Evolutionary conservation across 2,329 filamentous ascomycete species (phyloP).

Genomic region (Davidsoniella virescens): DNA sequence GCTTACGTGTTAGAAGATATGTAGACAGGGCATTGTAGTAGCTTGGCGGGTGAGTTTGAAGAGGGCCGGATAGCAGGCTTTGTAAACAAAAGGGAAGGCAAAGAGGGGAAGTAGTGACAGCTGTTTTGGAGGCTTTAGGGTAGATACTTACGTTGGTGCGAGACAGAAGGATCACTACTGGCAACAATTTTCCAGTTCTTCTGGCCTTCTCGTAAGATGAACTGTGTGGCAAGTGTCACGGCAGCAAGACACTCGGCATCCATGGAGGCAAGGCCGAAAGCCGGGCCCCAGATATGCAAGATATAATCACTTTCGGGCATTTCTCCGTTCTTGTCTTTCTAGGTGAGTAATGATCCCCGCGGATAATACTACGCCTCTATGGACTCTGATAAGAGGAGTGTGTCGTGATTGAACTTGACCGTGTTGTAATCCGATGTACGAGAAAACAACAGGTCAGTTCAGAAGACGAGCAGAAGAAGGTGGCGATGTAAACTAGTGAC

Average conservation of each 20-base stretch:
- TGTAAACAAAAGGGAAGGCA: not conserved
- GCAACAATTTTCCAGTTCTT: conserved; percentile 50
- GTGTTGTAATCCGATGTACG: too few species aligned
- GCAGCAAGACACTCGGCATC: conserved; percentile 80
- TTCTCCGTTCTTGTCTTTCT: too few species aligned
- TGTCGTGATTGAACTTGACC: too few species aligned
- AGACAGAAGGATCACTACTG: conserved; percentile 55
- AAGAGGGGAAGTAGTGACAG: not conserved
- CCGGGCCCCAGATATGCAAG: conserved; percentile 81
- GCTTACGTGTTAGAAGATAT: not conserved
- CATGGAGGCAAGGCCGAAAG: conserved; percentile 76
- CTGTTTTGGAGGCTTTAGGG: not conserved
- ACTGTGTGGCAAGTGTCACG: conserved; percentile 53
- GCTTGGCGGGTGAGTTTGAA: too few species aligned
- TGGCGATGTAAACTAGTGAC: too few species aligned
- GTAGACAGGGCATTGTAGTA: too few species aligned
- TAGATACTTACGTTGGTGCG: conserved; percentile 50
- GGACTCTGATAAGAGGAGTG: too few species aligned
- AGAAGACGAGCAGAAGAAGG: too few species aligned
- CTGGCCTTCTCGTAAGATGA: conserved; percentile 11
- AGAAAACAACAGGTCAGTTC: too few species aligned
- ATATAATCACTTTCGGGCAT: conserved; percentile 24
- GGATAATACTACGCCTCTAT: too few species aligned
- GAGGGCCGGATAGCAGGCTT: too few species aligned
- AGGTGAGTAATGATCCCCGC: too few species aligned